Conservation (phyloP, 2,329 filamentous ascomycete genomes). For the Fusarium brevicatenulatum region DNA sequence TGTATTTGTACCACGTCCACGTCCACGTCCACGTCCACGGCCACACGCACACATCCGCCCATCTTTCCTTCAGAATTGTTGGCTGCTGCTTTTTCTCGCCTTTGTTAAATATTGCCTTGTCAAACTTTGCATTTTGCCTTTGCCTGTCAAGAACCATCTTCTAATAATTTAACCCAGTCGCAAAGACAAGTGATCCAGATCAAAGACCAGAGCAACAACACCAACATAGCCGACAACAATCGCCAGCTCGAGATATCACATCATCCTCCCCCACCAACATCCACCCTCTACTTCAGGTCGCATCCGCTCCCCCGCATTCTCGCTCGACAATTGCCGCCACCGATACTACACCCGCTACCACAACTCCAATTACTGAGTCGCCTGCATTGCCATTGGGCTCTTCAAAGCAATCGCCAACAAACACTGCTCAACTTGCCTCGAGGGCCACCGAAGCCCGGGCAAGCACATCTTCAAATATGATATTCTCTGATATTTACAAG, state of each 20-base stretch:
- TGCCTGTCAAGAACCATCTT: background rate
- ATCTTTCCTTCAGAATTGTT: slow-evolving; percentile 12
- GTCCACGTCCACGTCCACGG: slow-evolving; percentile 5
- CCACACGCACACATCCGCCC: slow-evolving; percentile 5
- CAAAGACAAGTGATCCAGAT: slow-evolving; percentile 21
- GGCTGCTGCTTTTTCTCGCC: slow-evolving; percentile 4
- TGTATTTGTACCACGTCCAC: background rate
- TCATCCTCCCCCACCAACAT: slow-evolving; percentile 33
- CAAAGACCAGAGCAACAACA: slow-evolving; percentile 4
- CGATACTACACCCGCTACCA: slow-evolving; percentile 21
- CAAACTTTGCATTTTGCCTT: slow-evolving; percentile 7
- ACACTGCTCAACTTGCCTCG: slow-evolving; percentile 21
- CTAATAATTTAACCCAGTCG: slow-evolving; percentile 16
- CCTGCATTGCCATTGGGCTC: slow-evolving; percentile 13
- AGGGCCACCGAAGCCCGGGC: slow-evolving; percentile 35
- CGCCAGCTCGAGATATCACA: slow-evolving; percentile 34
- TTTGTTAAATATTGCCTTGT: slow-evolving; percentile 2
- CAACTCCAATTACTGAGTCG: slow-evolving; percentile 24
- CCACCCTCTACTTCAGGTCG: slow-evolving; percentile 37
- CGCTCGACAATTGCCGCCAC: slow-evolving; percentile 34
- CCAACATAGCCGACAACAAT: slow-evolving; percentile 3
- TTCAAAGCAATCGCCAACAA: slow-evolving; percentile 12
- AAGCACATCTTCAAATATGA: slow-evolving; percentile 53
- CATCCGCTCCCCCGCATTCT: slow-evolving; percentile 38
- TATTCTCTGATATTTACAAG: slow-evolving; percentile 70